A percentile compares a stretch with the other conserved stretches of the same genome.
phyloP scores from a whole-genome alignment of 2,329 filamentous ascomycete species.

The Paraphaeosphaeria sporulosa region DNA sequence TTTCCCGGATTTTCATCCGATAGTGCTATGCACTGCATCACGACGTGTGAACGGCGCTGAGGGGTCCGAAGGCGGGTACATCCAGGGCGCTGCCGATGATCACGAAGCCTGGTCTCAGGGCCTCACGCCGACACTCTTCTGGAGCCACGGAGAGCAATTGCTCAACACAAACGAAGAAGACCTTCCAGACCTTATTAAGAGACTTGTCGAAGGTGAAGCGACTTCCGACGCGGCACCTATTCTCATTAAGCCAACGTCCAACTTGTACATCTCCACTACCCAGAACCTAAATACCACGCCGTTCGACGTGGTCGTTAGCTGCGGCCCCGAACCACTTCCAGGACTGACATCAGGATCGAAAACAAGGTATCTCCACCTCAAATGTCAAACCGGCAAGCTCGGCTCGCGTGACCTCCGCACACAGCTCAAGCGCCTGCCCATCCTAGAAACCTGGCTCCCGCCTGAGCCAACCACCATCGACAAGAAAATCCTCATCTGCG shows the following conservation, averaged over 20 bases:
- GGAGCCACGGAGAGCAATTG: slow-evolving; percentile 70
- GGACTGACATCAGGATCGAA: slow-evolving; percentile 27
- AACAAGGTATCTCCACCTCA: slow-evolving; percentile 64
- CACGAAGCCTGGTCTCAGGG: slow-evolving; percentile 90
- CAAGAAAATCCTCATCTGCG: slow-evolving; percentile 62
- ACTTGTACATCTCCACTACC: slow-evolving; percentile 51
- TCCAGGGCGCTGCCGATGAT: slow-evolving; percentile 95
- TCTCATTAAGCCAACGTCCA: slow-evolving; percentile 51
- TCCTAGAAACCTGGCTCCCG: slow-evolving; percentile 54
- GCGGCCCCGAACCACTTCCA: slow-evolving; percentile 52
- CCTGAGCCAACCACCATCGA: not conserved
- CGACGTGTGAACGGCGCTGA: slow-evolving; percentile 73
- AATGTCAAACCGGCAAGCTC: slow-evolving; percentile 74
- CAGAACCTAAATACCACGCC: slow-evolving; percentile 46
- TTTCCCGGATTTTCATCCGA: slow-evolving; percentile 69
- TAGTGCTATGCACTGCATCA: slow-evolving; percentile 88
- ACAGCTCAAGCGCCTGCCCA: slow-evolving; percentile 69
- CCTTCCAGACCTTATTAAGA: slow-evolving; percentile 60
- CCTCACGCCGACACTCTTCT: slow-evolving; percentile 81
- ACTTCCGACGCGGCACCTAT: slow-evolving; percentile 38
- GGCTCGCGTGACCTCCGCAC: slow-evolving; percentile 84
- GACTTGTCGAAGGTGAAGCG: slow-evolving; percentile 44
- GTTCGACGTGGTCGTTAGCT: slow-evolving; percentile 53
- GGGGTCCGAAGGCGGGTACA: slow-evolving; percentile 75
- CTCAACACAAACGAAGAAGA: slow-evolving; percentile 72